A percentile compares a stretch with the other conserved stretches of the same genome.
Conservation (phyloP, 1,284 basidiomycete genomes). For the Fomitopsis palustris region DNA sequence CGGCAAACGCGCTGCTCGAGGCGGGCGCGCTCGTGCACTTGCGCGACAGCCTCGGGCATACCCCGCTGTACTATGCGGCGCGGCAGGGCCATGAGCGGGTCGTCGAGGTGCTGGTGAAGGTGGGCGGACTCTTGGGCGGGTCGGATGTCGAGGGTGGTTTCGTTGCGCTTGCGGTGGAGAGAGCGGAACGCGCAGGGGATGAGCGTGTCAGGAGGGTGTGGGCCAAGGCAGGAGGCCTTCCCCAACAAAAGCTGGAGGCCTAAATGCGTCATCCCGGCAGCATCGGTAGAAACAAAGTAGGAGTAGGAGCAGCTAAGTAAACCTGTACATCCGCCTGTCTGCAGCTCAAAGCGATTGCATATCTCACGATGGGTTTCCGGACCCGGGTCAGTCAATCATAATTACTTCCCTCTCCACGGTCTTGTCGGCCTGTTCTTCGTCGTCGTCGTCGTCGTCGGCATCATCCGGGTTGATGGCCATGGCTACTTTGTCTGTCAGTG, state of each 20-base stretch:
- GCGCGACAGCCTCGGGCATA: slow-evolving; percentile 76
- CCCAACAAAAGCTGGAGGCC: background rate
- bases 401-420: background rate
- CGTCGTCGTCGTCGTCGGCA: slow-evolving; percentile 33
- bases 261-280: background rate
- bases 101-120: slow-evolving; percentile 67
- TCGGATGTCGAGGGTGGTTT: slow-evolving; percentile 60
- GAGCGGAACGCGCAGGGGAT: slow-evolving; percentile 44
- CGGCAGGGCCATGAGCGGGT: slow-evolving; percentile 59
- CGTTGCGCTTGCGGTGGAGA: slow-evolving; percentile 45
- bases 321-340: background rate
- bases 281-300: background rate
- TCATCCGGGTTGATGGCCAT: background rate
- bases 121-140: slow-evolving; percentile 73
- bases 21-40: slow-evolving; percentile 87
- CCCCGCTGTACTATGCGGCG: slow-evolving; percentile 79
- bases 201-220: slow-evolving; percentile 46
- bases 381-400: background rate
- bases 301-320: background rate
- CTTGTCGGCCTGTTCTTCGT: slow-evolving; percentile 27
- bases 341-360: background rate
- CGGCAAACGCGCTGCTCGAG: slow-evolving; percentile 61
- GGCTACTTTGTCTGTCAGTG: slow-evolving; percentile 48
- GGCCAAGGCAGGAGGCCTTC: slow-evolving; percentile 39
- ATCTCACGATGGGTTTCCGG: background rate